phyloP scores from a whole-genome alignment of 495 filamentous ascomycete genomes.

The Penicillium verhagenii region DNA sequence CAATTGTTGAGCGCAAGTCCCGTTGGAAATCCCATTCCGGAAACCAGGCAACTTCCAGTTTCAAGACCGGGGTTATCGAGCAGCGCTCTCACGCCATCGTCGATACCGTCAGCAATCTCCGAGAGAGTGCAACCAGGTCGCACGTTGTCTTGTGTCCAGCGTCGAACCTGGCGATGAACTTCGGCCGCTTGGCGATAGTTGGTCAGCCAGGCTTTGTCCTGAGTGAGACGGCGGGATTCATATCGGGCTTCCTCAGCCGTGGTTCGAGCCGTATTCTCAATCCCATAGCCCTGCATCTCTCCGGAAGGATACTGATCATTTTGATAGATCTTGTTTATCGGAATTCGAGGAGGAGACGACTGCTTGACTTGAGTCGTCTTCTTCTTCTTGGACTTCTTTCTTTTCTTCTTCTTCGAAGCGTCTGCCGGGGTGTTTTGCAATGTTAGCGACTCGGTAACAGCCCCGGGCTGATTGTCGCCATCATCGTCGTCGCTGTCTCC shows the following conservation, averaged over 20 bases:
- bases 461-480: conserved; percentile 39
- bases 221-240: conserved; percentile 40
- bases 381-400: conserved; percentile 56
- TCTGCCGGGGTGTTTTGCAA: conserved; percentile 3
- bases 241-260: conserved; percentile 60
- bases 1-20: conserved; percentile 85
- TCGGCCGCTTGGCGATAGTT: conserved; percentile 63
- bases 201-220: conserved; percentile 55
- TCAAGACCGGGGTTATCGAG: conserved; percentile 75
- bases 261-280: conserved; percentile 56
- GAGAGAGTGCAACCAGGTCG: conserved; percentile 79
- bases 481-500: conserved; percentile 56
- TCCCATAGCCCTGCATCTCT: conserved; percentile 48
- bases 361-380: conserved; percentile 40
- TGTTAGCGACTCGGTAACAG: conserved; percentile 22
- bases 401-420: conserved; percentile 52
- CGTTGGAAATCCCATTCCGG: conserved; percentile 87
- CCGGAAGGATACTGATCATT: conserved; percentile 51
- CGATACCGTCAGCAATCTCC: conserved; percentile 82
- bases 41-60: conserved; percentile 73
- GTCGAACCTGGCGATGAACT: conserved; percentile 79
- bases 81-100: conserved; percentile 77
- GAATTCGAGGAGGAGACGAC: conserved; percentile 54
- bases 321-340: conserved; percentile 51
- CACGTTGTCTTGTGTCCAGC: conserved; percentile 76